Evolutionary conservation across 306 rosid species (phyloP), one percentile per base, ranked within the genome.

Genomic region (Luffa acutangula): DNA sequence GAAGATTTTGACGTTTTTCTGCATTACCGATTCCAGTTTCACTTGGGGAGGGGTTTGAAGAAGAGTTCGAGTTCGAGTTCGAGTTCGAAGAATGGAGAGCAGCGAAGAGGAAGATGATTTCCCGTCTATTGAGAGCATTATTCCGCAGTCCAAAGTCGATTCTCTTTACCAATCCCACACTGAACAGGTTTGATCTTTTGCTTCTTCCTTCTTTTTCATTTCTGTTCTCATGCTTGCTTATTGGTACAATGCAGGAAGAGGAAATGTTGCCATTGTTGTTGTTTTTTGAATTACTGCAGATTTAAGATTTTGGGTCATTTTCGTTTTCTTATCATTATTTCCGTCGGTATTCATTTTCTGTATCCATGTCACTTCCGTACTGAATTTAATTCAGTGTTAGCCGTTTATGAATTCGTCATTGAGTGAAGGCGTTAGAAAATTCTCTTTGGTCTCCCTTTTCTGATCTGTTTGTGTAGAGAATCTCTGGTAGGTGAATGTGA

Each of bases 61-160:
- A 49, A 20, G 20, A 83, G 52, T 49, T 63, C 2, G 51, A 80
- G 52, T 49, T 63, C 2, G 51, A 80, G 52, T 49, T 3, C 12
- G n/a, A 72, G 0, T 21, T 12, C n/a, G 15, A 18, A 78, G 17
- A 73, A 91, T 95, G 98, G 98, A 95, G 92, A 93, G 98, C 81
- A 92, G 97, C 65, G 98, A 92, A 85, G 98, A 95, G 83, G 98
- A 95, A 37, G 98, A 95, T 15, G 98, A 95, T 42, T 92, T 95
- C 79, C 98, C 98, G 57, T 87, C 90, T 64, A 89, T 91, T 7
- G 98, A 95, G 76, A 87, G 92, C 83, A 95, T 95, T 66, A 88
- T 88, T 39, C 96, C 97, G n/a, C 98, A 92, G 85, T 84, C 96
- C 76, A 90, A 90, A 82, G 96, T 95, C 58, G 97, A 95, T 45